These are phyloP conservation scores for Lenzites betulinus DNA, from an alignment of 768 basidiomycete genomes.

Conservation along the genomic window DNA sequence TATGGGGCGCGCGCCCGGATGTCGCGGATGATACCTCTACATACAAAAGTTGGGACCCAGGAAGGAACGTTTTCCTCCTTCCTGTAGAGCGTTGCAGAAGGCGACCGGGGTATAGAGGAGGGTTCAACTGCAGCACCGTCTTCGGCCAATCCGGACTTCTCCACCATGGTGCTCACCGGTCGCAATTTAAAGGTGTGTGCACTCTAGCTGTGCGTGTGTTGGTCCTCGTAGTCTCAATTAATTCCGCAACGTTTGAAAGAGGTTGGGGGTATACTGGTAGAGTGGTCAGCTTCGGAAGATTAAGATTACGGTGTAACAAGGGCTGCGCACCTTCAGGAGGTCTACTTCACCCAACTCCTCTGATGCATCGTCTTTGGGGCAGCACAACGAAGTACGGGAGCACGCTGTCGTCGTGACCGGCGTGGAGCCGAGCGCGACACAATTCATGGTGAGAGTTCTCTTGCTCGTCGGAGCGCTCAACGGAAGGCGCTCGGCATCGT, in stretches of 20 bases:
- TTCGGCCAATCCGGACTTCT: not conserved
- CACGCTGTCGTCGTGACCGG: slow-evolving; percentile 2
- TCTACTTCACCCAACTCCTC: too few species aligned
- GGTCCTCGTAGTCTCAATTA: not conserved
- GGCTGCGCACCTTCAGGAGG: too few species aligned
- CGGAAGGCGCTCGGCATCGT: not conserved
- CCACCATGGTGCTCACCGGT: not conserved
- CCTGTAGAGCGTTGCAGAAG: slow-evolving; percentile 14
- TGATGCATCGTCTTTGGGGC: too few species aligned
- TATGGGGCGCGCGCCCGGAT: slow-evolving; percentile 71
- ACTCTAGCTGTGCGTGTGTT: not conserved
- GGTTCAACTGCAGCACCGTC: not conserved
- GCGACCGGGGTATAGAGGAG: slow-evolving; percentile 4
- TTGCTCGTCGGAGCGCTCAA: slow-evolving; percentile 7
- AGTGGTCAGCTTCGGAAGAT: too few species aligned
- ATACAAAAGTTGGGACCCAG: slow-evolving; percentile 27
- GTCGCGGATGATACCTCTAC: slow-evolving; percentile 70
- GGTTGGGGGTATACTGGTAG: too few species aligned
- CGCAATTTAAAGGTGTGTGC: not conserved
- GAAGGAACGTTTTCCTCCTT: not conserved
- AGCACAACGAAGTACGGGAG: too few species aligned
- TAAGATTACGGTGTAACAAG: too few species aligned
- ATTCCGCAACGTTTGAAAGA: too few species aligned
- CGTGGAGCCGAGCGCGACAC: not conserved
- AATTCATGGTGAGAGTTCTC: not conserved